Evolutionary conservation across 129 eudicot genomes (phyloP).

Genomic region (Lactuca sativa): DNA sequence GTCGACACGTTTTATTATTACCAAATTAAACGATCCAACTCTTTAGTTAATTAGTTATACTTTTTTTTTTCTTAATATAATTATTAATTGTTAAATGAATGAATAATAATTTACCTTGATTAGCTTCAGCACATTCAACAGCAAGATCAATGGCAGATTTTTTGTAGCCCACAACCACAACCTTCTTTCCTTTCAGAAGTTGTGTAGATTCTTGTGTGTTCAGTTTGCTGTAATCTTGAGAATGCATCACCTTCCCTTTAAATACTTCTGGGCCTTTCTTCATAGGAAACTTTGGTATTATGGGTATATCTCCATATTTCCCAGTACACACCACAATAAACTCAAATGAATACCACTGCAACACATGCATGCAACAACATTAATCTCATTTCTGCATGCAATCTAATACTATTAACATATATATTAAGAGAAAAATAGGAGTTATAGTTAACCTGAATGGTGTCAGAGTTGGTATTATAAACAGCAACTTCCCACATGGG

Average conservation of each 20-base stretch:
- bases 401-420: background rate
- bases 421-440: background rate
- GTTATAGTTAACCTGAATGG: conserved; percentile 38
- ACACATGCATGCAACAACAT: background rate
- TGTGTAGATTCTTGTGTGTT: conserved; percentile 37
- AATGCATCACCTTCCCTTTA: conserved; percentile 61
- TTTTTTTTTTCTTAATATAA: too few relatives aligned
- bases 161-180: conserved; percentile 70
- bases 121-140: conserved; percentile 75
- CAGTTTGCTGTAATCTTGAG: conserved; percentile 69
- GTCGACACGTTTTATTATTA: background rate
- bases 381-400: background rate
- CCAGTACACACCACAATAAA: conserved; percentile 75
- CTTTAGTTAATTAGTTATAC: too few relatives aligned
- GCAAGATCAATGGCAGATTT: conserved; percentile 85
- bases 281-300: conserved; percentile 49
- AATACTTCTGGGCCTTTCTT: conserved; percentile 69
- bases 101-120: conserved; percentile 50
- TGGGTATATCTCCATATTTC: conserved; percentile 74
- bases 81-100: too few relatives aligned
- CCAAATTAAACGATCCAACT: background rate
- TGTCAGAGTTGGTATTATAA: conserved; percentile 37
- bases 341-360: conserved; percentile 74
- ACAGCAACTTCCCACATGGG: conserved; percentile 82
- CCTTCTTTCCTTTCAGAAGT: conserved; percentile 61